Evolutionary conservation across 768 basidiomycete species (phyloP), one percentile per base, ranked within the genome.

Genomic region (Galerina sulciceps): DNA sequence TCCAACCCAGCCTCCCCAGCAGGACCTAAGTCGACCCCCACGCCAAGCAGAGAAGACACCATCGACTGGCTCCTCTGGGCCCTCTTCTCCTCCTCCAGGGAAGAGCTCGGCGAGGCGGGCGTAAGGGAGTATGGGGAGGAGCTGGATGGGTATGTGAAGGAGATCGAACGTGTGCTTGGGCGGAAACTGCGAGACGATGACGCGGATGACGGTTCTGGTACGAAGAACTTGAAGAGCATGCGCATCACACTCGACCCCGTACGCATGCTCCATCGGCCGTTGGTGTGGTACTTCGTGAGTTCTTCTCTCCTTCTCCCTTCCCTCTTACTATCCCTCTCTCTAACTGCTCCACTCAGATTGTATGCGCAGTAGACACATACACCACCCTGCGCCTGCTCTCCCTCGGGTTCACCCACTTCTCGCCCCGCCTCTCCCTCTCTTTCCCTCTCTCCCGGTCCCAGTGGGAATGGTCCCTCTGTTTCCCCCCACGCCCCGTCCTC

Each of bases 21-120:
- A n/a, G n/a, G n/a, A 15, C 49, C 49, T n/a, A n/a, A n/a, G n/a
- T n/a, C n/a, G 26, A 51, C 70, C 48, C 23, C 42, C 4, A 18
- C 53, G 53, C 53, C 62, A 46, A 76, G 73, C 48, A 77, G 77
- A 18, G 76, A 81, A n/a, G 86, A 89, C 58, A 69, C 82, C 40
- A 46, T 75, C 5, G 84, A 87, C 45, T 89, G 87, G 87, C 67
- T 89, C n/a, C 73, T 85, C 6, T 89, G 86, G n/a, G 82, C 85
- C 0, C 59, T 89, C 20, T 89, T 87, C 66, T 80, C 80, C 1
- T 69, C 75, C 3, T 71, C 77, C 5, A 65, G 70, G 31, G 65
- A 72, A 4, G 65, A 72, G 4, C 65, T 61, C 4, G 53, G 61
- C 18, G 59, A 73, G 15, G 59, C 50, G 4, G 59, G 51, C 31